Conservation (phyloP, 179 eudicot species). For the Actinidia polygama region DNA sequence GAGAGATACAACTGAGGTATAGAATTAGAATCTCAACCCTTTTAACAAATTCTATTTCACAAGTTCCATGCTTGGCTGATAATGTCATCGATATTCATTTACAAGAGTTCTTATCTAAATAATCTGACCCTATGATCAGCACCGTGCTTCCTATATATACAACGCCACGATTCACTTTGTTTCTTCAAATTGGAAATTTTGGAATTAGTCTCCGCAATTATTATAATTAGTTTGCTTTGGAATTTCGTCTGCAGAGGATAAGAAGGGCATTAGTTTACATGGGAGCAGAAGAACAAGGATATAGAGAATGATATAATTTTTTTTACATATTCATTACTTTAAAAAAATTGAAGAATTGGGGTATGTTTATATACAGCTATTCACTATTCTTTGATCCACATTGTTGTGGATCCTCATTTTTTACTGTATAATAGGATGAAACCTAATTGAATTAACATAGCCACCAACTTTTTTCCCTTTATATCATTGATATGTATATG, state of each 20-base stretch:
- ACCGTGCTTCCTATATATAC: background rate
- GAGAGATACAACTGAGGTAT: conserved; percentile 92
- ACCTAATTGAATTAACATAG: background rate
- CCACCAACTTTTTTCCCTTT: background rate
- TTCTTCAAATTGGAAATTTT: background rate
- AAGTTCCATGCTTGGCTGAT: background rate
- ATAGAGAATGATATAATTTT: conserved; percentile 41
- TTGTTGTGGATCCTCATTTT: conserved; percentile 16
- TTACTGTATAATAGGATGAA: background rate
- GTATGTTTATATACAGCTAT: background rate
- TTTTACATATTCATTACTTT: conserved; percentile 3
- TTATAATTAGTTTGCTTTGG: background rate
- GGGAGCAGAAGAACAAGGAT: conserved; percentile 77
- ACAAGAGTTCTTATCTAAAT: conserved; percentile 1
- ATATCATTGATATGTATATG: background rate
- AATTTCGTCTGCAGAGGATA: conserved; percentile 64
- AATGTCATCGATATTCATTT: background rate
- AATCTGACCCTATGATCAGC: background rate
- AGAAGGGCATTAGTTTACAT: conserved; percentile 61
- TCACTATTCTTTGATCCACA: conserved; percentile 23
- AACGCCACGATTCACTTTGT: background rate
- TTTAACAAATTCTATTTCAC: background rate
- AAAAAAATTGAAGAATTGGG: background rate
- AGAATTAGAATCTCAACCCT: background rate
- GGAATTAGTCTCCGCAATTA: background rate